Base-by-base conservation (phyloP, 2,329 filamentous ascomycete genomes). In the Leptographium galeiforme region DNA sequence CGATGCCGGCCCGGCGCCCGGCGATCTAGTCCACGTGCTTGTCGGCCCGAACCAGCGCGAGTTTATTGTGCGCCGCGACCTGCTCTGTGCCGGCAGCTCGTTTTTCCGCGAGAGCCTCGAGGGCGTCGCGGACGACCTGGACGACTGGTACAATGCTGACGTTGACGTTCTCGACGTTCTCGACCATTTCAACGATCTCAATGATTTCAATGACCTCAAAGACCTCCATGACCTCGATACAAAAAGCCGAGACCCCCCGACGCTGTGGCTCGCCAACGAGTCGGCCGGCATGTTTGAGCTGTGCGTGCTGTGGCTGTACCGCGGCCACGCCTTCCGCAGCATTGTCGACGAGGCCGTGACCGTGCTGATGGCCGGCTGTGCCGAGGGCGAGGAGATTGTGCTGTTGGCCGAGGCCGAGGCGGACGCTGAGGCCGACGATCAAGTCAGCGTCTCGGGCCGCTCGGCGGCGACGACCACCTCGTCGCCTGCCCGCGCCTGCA, bases 281-380 rank as follows among this genome's bases (percentile, higher is more conserved):
- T 70, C 70, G 1, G 65, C 74, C 18, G 66, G 72, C 61, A 75
- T 77, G 69, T 78, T 79, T 59, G 70, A 72, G 59, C 66, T 78
- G 39, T 77, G 78, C 60, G 67, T 74, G 45, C 66, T 75, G 46
- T 78, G 75, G 74, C 68, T 79, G 30, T 74, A 77, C 61, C 67
- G 67, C 19, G 67, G 68, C 6, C 61, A 62, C 33, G 62, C 63
- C 32, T 77, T 77, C 60, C 67, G 68, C 33, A 56, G 60, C 41
- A 66, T 72, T 56, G 65, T 78, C 55, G 72, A 75, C 56, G 62
- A 68, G 25, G 67, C 69, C 56, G 61, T 74, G 33, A 56, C 54
- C 25, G 51, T 60, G 8, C 60, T 61, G 46, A 59, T 60, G 36
- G 57, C 59, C 48, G 48, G 51, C 11, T 41, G 51, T 43, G 18